phyloP scores from a whole-genome alignment of 805 yeast species.

The Suhomyces sp. region DNA sequence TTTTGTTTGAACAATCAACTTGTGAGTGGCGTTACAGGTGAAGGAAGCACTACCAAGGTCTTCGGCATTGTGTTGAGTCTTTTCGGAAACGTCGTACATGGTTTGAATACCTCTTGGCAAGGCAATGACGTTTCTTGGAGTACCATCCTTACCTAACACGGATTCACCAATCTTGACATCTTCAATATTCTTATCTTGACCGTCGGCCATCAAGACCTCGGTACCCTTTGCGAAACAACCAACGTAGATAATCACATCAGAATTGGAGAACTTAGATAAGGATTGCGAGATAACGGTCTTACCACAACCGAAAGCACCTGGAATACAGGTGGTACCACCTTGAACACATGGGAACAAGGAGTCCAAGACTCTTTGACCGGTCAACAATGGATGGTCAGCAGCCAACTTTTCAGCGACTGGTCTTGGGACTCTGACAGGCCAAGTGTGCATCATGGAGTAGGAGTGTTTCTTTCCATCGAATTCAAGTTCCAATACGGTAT shows the following conservation, averaged over 20 bases:
- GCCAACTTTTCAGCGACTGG: slow-evolving; percentile 93
- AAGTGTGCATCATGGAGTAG: slow-evolving; percentile 94
- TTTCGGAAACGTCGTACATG: slow-evolving; percentile 39
- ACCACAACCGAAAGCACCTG: slow-evolving; percentile 99
- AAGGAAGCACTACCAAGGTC: slow-evolving; percentile 16
- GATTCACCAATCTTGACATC: slow-evolving; percentile 35
- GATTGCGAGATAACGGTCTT: slow-evolving; percentile 98
- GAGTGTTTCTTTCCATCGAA: slow-evolving; percentile 80
- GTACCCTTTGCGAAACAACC: slow-evolving; percentile 53
- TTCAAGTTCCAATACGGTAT: slow-evolving; percentile 87
- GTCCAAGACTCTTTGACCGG: slow-evolving; percentile 99
- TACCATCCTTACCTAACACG: slow-evolving; percentile 47
- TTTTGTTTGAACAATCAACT: slow-evolving; percentile 37
- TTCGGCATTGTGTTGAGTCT: slow-evolving; percentile 19
- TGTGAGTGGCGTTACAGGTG: slow-evolving; percentile 39
- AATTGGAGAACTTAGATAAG: slow-evolving; percentile 93
- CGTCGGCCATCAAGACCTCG: slow-evolving; percentile 45
- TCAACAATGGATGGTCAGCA: slow-evolving; percentile 92
- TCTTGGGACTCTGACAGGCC: slow-evolving; percentile 99
- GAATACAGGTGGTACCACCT: slow-evolving; percentile 99
- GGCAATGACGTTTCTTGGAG: slow-evolving; percentile 36
- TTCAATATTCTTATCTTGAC: slow-evolving; percentile 33
- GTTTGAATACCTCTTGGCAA: slow-evolving; percentile 44
- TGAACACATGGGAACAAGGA: slow-evolving; percentile 98
- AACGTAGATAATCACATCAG: slow-evolving; percentile 93